Evolutionary conservation across 2,329 filamentous ascomycete species (phyloP).

Genomic region (Ascocoryne sarcoides): DNA sequence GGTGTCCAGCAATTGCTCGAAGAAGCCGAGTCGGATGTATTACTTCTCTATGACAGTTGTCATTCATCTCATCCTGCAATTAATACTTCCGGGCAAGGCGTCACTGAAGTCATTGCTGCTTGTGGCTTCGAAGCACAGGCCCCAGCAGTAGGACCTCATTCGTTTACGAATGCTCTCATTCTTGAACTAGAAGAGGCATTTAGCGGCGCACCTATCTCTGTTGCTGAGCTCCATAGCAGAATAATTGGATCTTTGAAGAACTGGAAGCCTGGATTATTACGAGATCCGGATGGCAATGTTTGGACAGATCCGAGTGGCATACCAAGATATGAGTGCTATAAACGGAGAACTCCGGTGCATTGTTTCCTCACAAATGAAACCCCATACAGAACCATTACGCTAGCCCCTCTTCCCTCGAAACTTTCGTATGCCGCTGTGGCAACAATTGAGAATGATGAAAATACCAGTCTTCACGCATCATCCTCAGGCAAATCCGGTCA

Average conservation of each 20-base stretch:
- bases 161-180: conserved; percentile 8
- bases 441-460: too few relatives aligned
- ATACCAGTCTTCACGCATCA: too few relatives aligned
- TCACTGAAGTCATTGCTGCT: conserved; percentile 10
- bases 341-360: conserved; percentile 5
- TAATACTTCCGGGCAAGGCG: conserved; percentile 3
- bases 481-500: background rate
- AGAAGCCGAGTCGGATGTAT: conserved; percentile 8
- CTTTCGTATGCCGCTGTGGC: too few relatives aligned
- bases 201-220: conserved; percentile 3
- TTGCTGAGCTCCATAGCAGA: conserved; percentile 5
- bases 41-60: conserved; percentile 8
- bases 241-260: conserved; percentile 3
- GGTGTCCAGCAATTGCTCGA: conserved; percentile 8
- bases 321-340: conserved; percentile 2
- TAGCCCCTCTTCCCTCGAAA: conserved; percentile 2
- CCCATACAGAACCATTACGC: conserved; percentile 3
- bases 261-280: conserved; percentile 4
- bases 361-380: conserved; percentile 3
- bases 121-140: conserved; percentile 8
- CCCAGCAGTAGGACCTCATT: conserved; percentile 4
- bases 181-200: conserved; percentile 1
- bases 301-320: conserved; percentile 1
- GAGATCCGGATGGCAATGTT: conserved; percentile 3
- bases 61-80: conserved; percentile 6